These are phyloP conservation scores for Tulasnella sp. DNA, from an alignment of 768 basidiomycete genomes.

Conservation along the genomic window DNA sequence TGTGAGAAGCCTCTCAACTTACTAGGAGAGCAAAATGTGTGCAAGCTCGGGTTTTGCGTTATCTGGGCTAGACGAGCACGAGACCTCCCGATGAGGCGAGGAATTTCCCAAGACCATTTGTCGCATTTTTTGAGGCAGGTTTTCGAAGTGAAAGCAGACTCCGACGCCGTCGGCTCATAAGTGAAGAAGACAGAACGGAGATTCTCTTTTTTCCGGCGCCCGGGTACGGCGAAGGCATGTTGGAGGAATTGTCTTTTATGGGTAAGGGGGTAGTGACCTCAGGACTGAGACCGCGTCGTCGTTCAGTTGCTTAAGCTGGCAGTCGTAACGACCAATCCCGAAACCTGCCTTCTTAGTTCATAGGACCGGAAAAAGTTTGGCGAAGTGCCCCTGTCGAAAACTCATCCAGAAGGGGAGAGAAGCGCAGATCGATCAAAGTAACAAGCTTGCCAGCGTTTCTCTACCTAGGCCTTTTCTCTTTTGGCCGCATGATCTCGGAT, in stretches of 20 bases:
- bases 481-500: neutral
- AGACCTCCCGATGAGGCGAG: neutral
- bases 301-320: neutral
- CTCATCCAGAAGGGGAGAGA: constrained; percentile 5
- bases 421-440: neutral
- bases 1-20: neutral
- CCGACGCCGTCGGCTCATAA: constrained; percentile 8
- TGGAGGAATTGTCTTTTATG: neutral
- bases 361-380: neutral
- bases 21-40: neutral
- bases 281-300: neutral
- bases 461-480: neutral
- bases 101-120: constrained; percentile 8
- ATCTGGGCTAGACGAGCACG: neutral
- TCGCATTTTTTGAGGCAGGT: neutral
- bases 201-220: neutral
- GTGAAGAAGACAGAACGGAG: neutral
- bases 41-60: neutral
- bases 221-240: neutral
- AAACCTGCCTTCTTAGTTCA: neutral
- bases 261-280: neutral
- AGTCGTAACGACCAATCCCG: neutral
- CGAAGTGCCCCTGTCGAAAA: neutral
- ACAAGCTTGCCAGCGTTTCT: neutral
- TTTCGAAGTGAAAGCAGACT: neutral